Conservation (phyloP, 352 stramenopile species). For the Phytophthora idaei region DNA sequence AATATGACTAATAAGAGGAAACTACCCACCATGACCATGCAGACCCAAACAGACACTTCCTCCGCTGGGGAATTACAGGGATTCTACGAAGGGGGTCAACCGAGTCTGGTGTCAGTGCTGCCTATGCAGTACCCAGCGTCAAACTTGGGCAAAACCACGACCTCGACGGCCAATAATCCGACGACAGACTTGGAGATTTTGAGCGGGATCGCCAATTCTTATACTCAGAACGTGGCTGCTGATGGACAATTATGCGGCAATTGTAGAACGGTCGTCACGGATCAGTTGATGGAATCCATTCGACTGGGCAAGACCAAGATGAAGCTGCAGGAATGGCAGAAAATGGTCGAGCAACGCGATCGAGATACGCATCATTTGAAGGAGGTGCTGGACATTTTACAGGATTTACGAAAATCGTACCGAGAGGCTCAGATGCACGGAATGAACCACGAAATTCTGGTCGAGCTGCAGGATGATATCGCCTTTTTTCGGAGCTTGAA, state of each 20-base stretch:
- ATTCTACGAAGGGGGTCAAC: slow-evolving; percentile 63
- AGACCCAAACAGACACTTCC: slow-evolving; percentile 24
- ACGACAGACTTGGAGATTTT: slow-evolving; percentile 81
- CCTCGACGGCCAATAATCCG: slow-evolving; percentile 27
- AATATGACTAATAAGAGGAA: slow-evolving; percentile 63
- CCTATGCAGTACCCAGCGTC: slow-evolving; percentile 65
- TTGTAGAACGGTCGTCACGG: slow-evolving; percentile 67
- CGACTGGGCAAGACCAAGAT: slow-evolving; percentile 70
- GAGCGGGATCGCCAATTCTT: slow-evolving; percentile 84
- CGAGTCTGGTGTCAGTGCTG: slow-evolving; percentile 53
- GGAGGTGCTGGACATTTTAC: slow-evolving; percentile 56
- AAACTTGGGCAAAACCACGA: slow-evolving; percentile 27
- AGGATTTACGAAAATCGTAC: slow-evolving; percentile 54
- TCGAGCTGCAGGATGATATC: slow-evolving; percentile 74
- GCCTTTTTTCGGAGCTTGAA: slow-evolving; percentile 76
- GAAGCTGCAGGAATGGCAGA: slow-evolving; percentile 64
- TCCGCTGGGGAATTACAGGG: slow-evolving; percentile 47
- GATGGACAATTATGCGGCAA: slow-evolving; percentile 64
- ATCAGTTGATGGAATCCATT: slow-evolving; percentile 83
- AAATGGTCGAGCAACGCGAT: slow-evolving; percentile 61
- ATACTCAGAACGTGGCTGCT: slow-evolving; percentile 60
- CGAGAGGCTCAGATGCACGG: slow-evolving; percentile 56
- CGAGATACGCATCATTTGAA: slow-evolving; percentile 72
- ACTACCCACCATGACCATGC: slow-evolving; percentile 36
- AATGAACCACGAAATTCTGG: slow-evolving; percentile 59